These are phyloP conservation scores for Moesziomyces sp. DNA, from an alignment of 1,284 basidiomycete species.

Conservation along the genomic window DNA sequence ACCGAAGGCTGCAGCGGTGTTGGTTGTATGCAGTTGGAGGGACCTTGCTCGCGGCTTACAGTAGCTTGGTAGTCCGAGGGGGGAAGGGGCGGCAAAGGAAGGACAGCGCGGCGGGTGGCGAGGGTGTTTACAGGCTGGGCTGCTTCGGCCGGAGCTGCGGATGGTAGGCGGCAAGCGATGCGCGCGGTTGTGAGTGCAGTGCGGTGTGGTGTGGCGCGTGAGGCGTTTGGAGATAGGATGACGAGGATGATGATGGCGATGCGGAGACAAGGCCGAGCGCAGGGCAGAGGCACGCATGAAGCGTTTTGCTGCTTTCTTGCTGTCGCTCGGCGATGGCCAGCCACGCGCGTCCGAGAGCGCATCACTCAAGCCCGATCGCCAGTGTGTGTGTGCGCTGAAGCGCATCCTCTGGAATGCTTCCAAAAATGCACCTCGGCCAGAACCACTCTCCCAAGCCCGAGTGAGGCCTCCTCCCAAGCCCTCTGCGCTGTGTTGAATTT, in stretches of 20 bases:
- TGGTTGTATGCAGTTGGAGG: too few species aligned
- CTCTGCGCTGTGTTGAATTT: background rate
- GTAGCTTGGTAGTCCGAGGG: slow-evolving; percentile 2
- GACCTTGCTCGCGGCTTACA: too few species aligned
- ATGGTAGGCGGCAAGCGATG: background rate
- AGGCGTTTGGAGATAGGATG: background rate
- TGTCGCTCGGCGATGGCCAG: slow-evolving; percentile 15
- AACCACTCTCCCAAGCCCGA: background rate
- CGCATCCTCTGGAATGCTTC: too few species aligned
- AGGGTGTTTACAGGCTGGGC: slow-evolving; percentile 9
- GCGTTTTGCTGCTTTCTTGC: slow-evolving; percentile 4
- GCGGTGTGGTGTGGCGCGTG: too few species aligned
- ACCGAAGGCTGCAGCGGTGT: slow-evolving; percentile 37
- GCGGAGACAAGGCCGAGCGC: slow-evolving; percentile 33
- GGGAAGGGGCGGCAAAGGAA: background rate
- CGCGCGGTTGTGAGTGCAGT: too few species aligned
- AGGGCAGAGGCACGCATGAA: slow-evolving; percentile 43
- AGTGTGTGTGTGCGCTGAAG: too few species aligned
- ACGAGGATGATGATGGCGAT: slow-evolving; percentile 8
- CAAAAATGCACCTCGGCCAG: too few species aligned
- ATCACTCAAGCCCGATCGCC: too few species aligned
- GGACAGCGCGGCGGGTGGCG: slow-evolving; percentile 3
- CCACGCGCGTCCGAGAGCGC: slow-evolving; percentile 10
- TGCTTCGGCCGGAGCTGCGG: slow-evolving; percentile 1
- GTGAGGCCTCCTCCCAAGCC: background rate